phyloP scores from a whole-genome alignment of 768 basidiomycete species.

The Cyathus striatus region DNA sequence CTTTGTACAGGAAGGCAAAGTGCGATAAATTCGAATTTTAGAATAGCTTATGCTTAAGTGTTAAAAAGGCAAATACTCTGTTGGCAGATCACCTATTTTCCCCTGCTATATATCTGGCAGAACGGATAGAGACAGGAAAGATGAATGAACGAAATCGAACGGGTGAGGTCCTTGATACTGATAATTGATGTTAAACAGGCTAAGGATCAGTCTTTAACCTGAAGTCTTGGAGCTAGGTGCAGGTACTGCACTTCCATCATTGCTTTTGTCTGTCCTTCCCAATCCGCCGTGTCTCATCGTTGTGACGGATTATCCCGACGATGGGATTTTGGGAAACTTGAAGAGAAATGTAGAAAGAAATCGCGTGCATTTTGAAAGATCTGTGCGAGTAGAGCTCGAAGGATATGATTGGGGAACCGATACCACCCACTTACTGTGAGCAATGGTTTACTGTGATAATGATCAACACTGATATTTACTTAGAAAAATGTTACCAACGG shows the following conservation, averaged over 20 bases:
- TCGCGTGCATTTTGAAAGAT: conserved; percentile 19
- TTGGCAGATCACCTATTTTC: conserved; percentile 74
- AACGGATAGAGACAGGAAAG: conserved; percentile 54
- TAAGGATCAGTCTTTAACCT: conserved; percentile 2
- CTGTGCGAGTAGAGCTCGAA: conserved; percentile 36
- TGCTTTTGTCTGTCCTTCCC: conserved; percentile 44
- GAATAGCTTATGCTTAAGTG: conserved; percentile 2
- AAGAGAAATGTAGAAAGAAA: conserved; percentile 51
- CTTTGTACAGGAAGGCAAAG: conserved; percentile 51
- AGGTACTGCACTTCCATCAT: conserved; percentile 62
- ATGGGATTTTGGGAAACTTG: conserved; percentile 53
- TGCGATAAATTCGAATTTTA: conserved; percentile 22
- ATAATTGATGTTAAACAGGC: not conserved
- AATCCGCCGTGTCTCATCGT: conserved; percentile 49
- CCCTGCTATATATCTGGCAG: conserved; percentile 60
- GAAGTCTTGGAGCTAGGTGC: conserved; percentile 70
- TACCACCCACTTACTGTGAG: conserved; percentile 39
- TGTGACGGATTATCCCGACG: conserved; percentile 67
- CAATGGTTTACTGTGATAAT: not conserved
- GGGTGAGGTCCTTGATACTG: conserved; percentile 25
- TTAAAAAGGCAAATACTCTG: conserved; percentile 56
- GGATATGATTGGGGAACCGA: conserved; percentile 69
- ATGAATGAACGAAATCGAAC: conserved; percentile 35
- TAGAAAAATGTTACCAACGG: conserved; percentile 14
- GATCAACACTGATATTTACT: not conserved